Percentiles rank a stretch among this genome's conserved stretches.
Conservation (phyloP, 768 basidiomycete genomes). For the Boletus fagicola region DNA sequence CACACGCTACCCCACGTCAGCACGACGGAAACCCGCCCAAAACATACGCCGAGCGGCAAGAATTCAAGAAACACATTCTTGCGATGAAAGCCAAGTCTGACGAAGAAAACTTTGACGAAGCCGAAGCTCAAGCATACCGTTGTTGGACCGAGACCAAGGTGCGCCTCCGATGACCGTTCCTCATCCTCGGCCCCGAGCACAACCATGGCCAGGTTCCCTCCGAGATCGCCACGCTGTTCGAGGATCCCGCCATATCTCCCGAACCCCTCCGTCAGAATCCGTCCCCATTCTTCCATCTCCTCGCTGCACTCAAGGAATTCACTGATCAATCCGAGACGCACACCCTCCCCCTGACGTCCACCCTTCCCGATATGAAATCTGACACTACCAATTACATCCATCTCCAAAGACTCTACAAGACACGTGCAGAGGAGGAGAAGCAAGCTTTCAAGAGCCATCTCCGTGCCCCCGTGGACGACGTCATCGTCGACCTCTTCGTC, state of each 20-base stretch:
- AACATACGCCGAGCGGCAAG: constrained; percentile 63
- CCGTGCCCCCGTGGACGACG: constrained; percentile 45
- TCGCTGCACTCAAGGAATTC: constrained; percentile 71
- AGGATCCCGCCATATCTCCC: constrained; percentile 51
- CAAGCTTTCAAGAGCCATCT: constrained; percentile 50
- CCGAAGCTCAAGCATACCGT: constrained; percentile 82
- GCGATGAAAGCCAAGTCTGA: constrained; percentile 71
- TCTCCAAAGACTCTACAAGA: constrained; percentile 83
- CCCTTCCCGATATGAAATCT: constrained; percentile 95
- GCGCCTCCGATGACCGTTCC: neutral
- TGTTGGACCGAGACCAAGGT: constrained; percentile 62
- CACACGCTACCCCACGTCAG: constrained; percentile 34
- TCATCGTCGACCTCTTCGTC: constrained; percentile 66
- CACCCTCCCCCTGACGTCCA: constrained; percentile 78
- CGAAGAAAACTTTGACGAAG: constrained; percentile 98
- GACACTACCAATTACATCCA: constrained; percentile 80
- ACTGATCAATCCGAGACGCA: constrained; percentile 49
- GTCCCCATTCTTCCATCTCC: constrained; percentile 75
- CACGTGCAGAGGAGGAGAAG: constrained; percentile 71
- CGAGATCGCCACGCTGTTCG: constrained; percentile 64
- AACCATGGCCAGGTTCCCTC: constrained; percentile 53
- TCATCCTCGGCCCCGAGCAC: neutral
- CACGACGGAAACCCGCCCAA: constrained; percentile 61
- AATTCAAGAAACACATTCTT: constrained; percentile 69
- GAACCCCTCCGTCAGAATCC: constrained; percentile 43